These are phyloP conservation scores for Trebouxiophyceae sp. DNA, from an alignment of 163 green algal genomes.

Conservation along the genomic window DNA sequence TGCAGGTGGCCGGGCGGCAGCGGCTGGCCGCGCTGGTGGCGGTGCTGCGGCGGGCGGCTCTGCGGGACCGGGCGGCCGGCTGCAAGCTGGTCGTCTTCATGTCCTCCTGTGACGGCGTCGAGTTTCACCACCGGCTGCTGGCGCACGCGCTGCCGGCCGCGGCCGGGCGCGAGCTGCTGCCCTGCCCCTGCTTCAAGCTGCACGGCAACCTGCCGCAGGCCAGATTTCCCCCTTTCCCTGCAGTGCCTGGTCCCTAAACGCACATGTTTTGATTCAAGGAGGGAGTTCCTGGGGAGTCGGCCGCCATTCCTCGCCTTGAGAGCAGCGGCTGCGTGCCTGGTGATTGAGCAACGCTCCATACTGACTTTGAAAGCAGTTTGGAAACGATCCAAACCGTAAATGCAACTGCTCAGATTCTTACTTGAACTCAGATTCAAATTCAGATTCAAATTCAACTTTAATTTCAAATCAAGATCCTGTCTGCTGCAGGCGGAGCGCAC, in stretches of 20 bases:
- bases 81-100: conserved; percentile 86
- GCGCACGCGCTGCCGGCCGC: background rate
- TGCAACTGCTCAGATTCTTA: no score
- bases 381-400: no score
- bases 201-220: conserved; percentile 46
- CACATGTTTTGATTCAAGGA: no score
- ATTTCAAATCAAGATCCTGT: no score
- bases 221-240: no score
- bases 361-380: no score
- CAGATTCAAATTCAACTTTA: background rate
- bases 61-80: conserved; percentile 4
- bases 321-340: no score
- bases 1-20: conserved; percentile 58
- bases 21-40: conserved; percentile 63
- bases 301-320: no score
- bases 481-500: conserved; percentile 26
- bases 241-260: no score
- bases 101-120: conserved; percentile 81
- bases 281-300: no score
- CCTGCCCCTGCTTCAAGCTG: conserved; percentile 31
- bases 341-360: no score
- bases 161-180: conserved; percentile 4
- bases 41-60: conserved; percentile 32
- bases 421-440: background rate
- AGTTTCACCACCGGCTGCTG: conserved; percentile 70